A percentile compares a stretch with the other conserved stretches of the same genome.
Evolutionary conservation across 805 yeast species (phyloP).

Genomic region (Myxozyma neotropica): DNA sequence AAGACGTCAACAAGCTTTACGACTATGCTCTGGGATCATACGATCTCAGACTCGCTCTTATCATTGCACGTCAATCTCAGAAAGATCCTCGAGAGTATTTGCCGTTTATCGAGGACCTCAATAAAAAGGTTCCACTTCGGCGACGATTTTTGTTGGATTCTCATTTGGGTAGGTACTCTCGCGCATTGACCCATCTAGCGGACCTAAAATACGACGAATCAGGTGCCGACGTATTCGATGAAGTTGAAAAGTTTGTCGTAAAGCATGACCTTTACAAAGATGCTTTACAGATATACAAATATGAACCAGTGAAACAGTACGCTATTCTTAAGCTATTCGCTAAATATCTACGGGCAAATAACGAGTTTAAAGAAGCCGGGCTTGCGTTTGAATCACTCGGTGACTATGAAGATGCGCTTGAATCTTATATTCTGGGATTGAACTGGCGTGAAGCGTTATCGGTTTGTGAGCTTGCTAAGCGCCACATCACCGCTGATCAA

Average conservation of each 20-base stretch:
- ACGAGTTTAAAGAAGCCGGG: slow-evolving; percentile 73
- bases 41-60: slow-evolving; percentile 75
- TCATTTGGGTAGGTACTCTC: slow-evolving; percentile 63
- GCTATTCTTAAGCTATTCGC: slow-evolving; percentile 66
- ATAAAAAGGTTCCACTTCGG: slow-evolving; percentile 65
- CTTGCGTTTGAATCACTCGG: slow-evolving; percentile 71
- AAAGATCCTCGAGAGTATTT: slow-evolving; percentile 97
- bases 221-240: slow-evolving; percentile 48
- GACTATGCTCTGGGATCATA: slow-evolving; percentile 78
- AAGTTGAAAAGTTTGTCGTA: slow-evolving; percentile 68
- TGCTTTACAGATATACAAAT: slow-evolving; percentile 66
- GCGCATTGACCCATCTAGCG: slow-evolving; percentile 68
- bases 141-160: slow-evolving; percentile 79
- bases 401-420: slow-evolving; percentile 61
- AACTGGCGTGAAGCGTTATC: slow-evolving; percentile 86
- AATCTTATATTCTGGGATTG: slow-evolving; percentile 66
- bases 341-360: slow-evolving; percentile 49
- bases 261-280: slow-evolving; percentile 68
- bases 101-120: slow-evolving; percentile 83
- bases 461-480: slow-evolving; percentile 47
- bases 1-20: slow-evolving; percentile 83
- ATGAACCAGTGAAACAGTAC: slow-evolving; percentile 55
- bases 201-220: slow-evolving; percentile 46
- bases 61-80: slow-evolving; percentile 93
- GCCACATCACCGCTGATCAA: slow-evolving; percentile 45